Evolutionary conservation across 192 early-diverging fungal species (phyloP).

Genomic region (Mortierella claussenii): DNA sequence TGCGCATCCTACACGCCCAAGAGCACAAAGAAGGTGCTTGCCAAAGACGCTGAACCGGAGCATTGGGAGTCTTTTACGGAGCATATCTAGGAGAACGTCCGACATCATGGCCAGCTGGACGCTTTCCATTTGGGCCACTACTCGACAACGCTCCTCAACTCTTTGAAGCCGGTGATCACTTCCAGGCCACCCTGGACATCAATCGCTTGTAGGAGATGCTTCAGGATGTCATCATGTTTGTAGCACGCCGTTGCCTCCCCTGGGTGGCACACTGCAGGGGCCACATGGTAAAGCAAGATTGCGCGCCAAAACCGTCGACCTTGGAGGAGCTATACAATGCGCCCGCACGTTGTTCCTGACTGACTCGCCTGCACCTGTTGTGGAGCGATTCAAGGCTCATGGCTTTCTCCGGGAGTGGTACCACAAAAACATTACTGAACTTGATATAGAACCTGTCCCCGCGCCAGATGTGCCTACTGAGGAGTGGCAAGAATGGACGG

Average conservation of each 20-base stretch:
- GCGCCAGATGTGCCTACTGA: neutral
- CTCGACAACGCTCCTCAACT: neutral
- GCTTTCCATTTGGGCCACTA: neutral
- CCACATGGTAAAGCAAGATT: slow-evolving; percentile 1
- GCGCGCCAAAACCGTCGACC: neutral
- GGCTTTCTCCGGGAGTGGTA: slow-evolving; percentile 1
- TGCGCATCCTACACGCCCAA: neutral
- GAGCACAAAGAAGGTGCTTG: neutral
- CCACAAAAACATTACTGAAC: neutral
- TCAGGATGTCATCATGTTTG: neutral
- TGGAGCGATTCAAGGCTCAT: no score
- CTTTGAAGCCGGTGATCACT: neutral
- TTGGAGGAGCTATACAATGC: slow-evolving; percentile 2
- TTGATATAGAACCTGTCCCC: neutral
- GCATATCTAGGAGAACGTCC: neutral
- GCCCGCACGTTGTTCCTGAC: neutral
- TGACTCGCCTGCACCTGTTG: neutral
- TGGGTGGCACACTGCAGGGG: neutral
- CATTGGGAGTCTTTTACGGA: neutral
- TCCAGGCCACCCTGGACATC: neutral
- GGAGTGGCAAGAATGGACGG: neutral
- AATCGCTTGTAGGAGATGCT: neutral
- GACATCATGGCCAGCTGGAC: neutral
- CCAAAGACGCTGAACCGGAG: neutral
- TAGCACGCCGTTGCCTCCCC: slow-evolving; percentile 1